phyloP scores from a whole-genome alignment of 257 asterid genomes.

The Przewalskia tangutica region DNA sequence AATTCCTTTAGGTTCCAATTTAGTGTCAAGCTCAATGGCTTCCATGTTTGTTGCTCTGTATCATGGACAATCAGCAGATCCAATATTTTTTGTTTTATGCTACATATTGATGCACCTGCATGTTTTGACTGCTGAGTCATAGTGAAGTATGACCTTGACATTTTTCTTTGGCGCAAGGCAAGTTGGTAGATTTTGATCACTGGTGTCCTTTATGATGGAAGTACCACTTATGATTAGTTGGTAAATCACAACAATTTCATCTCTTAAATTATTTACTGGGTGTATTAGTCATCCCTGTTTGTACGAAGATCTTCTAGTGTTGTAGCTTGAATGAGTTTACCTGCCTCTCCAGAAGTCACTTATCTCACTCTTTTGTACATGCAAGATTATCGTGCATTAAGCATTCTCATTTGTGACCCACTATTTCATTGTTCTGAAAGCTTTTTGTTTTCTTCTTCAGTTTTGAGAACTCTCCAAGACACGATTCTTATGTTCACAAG shows the following conservation, averaged over 20 bases:
- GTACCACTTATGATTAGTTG: neutral
- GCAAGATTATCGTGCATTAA: neutral
- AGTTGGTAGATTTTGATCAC: neutral
- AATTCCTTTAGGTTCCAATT: neutral
- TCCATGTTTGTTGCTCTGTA: neutral
- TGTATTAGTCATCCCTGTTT: neutral
- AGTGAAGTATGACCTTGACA: neutral
- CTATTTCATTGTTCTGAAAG: constrained; percentile 1
- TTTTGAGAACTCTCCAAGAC: constrained; percentile 89
- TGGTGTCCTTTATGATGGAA: neutral
- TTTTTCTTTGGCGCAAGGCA: neutral
- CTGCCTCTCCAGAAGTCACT: neutral
- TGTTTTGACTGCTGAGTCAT: neutral
- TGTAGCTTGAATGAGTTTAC: neutral
- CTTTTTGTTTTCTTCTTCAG: constrained; percentile 25
- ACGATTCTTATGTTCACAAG: constrained; percentile 70
- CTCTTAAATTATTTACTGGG: neutral
- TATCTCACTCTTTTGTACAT: neutral
- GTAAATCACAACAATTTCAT: neutral
- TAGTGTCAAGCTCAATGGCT: neutral
- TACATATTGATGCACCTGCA: neutral
- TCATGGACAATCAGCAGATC: neutral
- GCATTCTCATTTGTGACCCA: neutral
- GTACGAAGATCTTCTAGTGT: neutral
- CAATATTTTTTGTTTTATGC: neutral